Conservation (phyloP, 345 rosid species). For the Salix koriyanagi region DNA sequence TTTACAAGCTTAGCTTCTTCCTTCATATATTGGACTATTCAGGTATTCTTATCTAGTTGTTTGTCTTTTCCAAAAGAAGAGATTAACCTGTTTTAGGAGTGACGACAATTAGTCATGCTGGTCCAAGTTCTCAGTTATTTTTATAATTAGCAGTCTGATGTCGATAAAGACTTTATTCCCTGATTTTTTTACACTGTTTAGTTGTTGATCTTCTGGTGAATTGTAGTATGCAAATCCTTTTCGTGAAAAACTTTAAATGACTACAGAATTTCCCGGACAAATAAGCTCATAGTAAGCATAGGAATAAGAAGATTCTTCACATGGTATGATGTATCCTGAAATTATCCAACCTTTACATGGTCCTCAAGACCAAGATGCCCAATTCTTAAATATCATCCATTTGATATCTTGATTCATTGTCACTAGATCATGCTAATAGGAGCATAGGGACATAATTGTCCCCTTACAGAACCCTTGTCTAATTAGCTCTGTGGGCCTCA, state of each 20-base stretch:
- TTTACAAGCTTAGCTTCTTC: constrained; percentile 97
- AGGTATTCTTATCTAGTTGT: constrained; percentile 37
- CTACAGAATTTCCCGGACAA: not conserved
- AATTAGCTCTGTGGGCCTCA: not conserved
- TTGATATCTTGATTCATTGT: not conserved
- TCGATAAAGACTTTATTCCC: not conserved
- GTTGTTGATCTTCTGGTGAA: not conserved
- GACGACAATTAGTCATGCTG: not conserved
- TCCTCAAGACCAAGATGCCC: not conserved
- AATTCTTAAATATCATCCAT: not conserved
- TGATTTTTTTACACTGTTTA: not conserved
- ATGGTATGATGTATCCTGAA: not conserved
- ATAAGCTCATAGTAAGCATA: not conserved
- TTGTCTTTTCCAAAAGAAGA: not conserved
- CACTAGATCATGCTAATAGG: not conserved
- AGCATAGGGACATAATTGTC: not conserved
- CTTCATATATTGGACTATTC: constrained; percentile 91
- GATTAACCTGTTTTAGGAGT: not conserved
- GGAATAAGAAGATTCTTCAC: not conserved
- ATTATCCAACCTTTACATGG: not conserved
- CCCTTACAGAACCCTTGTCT: not conserved
- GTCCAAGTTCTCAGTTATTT: not conserved
- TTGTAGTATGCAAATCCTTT: not conserved
- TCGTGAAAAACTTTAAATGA: not conserved
- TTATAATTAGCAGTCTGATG: not conserved